Percentiles rank a stretch among this genome's conserved stretches.
These are phyloP conservation scores for Tetrahymena elliotti DNA, from an alignment of 73 alveolate genomes.

Conservation along the genomic window DNA sequence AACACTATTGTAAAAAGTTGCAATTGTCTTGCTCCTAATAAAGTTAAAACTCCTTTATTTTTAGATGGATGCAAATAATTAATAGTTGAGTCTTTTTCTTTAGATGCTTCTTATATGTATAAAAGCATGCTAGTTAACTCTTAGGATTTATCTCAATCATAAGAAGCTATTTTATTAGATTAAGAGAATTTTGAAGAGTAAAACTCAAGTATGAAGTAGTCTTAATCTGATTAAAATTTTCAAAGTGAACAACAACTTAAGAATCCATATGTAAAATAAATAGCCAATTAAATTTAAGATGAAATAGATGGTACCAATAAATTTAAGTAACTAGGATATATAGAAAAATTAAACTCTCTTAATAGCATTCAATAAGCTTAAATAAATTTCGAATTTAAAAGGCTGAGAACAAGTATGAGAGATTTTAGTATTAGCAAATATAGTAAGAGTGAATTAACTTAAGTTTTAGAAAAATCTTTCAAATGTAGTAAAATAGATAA, in stretches of 20 bases:
- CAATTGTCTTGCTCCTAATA: neutral
- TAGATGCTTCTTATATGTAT: neutral
- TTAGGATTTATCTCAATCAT: neutral
- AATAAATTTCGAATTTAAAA: neutral
- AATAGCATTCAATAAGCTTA: neutral
- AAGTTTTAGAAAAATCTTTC: neutral
- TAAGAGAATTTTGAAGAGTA: neutral
- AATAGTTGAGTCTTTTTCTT: neutral
- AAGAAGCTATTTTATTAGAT: neutral
- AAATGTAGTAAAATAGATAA: neutral
- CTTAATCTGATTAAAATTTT: neutral
- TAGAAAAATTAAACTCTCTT: neutral
- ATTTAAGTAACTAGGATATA: neutral
- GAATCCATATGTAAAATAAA: too few species aligned
- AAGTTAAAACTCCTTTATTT: neutral
- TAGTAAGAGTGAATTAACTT: neutral
- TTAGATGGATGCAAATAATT: neutral
- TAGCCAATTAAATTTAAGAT: neutral
- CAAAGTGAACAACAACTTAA: neutral
- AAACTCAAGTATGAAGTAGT: neutral
- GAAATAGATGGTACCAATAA: neutral
- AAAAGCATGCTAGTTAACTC: neutral
- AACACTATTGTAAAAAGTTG: neutral
- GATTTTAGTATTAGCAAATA: neutral
- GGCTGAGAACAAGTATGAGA: neutral